Evolutionary conservation across 306 rosid species (phyloP).

Genomic region (Citrullus colocynthis): DNA sequence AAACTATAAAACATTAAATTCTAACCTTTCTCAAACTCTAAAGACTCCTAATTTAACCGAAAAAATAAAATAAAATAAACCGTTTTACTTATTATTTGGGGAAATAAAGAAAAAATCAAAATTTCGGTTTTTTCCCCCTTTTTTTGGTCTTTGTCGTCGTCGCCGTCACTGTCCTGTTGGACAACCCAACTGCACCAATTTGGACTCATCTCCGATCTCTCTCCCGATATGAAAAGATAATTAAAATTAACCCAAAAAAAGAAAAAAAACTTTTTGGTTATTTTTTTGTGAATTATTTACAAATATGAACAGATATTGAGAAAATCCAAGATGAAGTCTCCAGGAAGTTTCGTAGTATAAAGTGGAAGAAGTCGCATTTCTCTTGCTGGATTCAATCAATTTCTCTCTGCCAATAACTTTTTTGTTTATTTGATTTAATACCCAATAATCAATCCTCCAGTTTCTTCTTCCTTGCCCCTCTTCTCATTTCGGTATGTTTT

Average conservation of each 20-base stretch:
- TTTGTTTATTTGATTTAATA: constrained; percentile 3
- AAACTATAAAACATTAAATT: no score
- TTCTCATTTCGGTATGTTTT: constrained; percentile 3
- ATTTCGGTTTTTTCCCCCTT: neutral
- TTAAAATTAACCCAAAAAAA: neutral
- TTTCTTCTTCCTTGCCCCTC: neutral
- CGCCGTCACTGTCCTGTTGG: neutral
- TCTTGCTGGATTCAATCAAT: constrained; percentile 8
- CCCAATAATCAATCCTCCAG: neutral
- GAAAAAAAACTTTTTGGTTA: neutral
- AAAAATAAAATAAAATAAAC: no score
- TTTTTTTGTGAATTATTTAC: neutral
- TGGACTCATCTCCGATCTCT: neutral
- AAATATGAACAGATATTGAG: neutral
- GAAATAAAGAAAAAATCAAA: neutral
- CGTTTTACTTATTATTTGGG: no score
- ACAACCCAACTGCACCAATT: neutral
- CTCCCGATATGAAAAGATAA: neutral
- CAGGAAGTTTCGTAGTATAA: constrained; percentile 7
- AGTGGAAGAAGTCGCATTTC: constrained; percentile 6
- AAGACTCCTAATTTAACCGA: no score
- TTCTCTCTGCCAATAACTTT: neutral
- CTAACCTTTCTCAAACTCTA: no score
- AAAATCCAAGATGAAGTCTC: constrained; percentile 1
- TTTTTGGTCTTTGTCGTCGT: neutral